phyloP scores from a whole-genome alignment of 169 alveolate species.

The Plasmodium cynomolgi region DNA sequence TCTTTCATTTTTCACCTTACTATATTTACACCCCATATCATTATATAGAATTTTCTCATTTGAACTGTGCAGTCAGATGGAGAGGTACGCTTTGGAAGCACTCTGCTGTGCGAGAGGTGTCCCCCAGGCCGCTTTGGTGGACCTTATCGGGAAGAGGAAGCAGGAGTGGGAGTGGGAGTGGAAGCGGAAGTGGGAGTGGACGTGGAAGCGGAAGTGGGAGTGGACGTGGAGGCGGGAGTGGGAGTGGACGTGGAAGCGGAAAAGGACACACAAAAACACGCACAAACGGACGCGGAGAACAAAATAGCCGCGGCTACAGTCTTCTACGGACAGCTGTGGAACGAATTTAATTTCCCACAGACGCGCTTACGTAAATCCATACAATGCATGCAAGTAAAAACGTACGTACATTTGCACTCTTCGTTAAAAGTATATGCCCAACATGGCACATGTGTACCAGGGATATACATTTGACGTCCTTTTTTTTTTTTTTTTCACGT shows the following conservation, averaged over 20 bases:
- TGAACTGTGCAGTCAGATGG: not conserved
- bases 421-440: not conserved
- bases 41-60: constrained; percentile 15
- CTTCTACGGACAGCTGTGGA: not conserved
- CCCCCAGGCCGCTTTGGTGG: not conserved
- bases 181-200: not conserved
- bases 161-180: not conserved
- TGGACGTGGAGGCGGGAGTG: too few species aligned
- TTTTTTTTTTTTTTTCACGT: not conserved
- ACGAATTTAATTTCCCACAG: not conserved
- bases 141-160: not conserved
- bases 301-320: not conserved
- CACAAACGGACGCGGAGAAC: not conserved
- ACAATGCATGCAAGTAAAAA: not conserved
- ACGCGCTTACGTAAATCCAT: not conserved
- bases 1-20: constrained; percentile 51
- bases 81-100: not conserved
- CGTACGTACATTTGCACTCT: not conserved
- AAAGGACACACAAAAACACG: not conserved
- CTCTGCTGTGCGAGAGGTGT: not conserved
- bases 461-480: not conserved
- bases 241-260: not conserved
- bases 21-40: constrained; percentile 76
- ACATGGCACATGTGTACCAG: not conserved
- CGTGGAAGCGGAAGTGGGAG: not conserved